Evolutionary conservation across 2,329 filamentous ascomycete genomes (phyloP).

Genomic region (Chaetomiaceae sp.): DNA sequence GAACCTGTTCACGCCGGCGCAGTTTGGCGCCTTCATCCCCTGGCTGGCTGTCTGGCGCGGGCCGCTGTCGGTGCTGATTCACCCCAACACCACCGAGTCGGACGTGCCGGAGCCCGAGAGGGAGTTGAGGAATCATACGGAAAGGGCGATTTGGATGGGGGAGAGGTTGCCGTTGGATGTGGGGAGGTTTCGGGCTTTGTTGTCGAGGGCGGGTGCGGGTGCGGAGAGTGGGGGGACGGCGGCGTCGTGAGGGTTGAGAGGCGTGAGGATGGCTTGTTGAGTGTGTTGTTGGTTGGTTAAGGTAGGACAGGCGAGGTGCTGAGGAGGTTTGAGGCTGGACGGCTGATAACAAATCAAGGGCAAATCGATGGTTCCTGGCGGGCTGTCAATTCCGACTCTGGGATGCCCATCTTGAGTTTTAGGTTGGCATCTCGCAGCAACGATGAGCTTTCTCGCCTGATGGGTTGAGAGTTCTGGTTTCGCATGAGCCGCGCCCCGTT

Average conservation of each 20-base stretch:
- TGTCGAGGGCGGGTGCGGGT: conserved; percentile 9
- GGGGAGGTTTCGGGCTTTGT: conserved; percentile 40
- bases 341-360: no score
- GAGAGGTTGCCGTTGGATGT: conserved; percentile 59
- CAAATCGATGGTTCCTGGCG: no score
- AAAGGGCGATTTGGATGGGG: conserved; percentile 71
- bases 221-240: neutral
- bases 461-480: neutral
- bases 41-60: conserved; percentile 83
- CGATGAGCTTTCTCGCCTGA: no score
- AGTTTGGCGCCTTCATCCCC: conserved; percentile 84
- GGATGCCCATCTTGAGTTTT: no score
- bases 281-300: no score
- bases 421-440: no score
- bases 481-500: neutral
- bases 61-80: conserved; percentile 71
- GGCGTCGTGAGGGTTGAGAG: neutral
- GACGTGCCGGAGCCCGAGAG: conserved; percentile 30
- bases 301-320: no score
- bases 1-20: conserved; percentile 76
- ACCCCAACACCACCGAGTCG: conserved; percentile 69
- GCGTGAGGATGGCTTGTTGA: no score
- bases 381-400: no score
- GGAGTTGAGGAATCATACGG: conserved; percentile 56
- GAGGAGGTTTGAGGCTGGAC: no score